A percentile compares a stretch with the other conserved stretches of the same genome.
Evolutionary conservation across 2,329 filamentous ascomycete species (phyloP).

Genomic region (Talaromyces amestolkiae): DNA sequence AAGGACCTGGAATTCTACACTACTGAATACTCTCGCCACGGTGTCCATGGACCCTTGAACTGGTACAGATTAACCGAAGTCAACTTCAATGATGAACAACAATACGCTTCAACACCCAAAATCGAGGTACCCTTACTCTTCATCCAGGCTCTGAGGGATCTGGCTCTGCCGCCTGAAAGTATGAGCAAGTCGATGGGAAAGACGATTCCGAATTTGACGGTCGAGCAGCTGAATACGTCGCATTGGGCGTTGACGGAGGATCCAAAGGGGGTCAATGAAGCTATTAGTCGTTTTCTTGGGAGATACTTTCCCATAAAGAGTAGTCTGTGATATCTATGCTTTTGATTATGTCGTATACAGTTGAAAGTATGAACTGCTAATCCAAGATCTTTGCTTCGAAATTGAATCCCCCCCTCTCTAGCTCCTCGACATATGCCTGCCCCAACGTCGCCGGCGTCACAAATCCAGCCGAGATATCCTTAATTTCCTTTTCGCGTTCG

Average conservation of each 20-base stretch:
- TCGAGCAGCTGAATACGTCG: constrained; percentile 63
- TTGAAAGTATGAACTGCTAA: not conserved
- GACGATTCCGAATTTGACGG: constrained; percentile 63
- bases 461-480: constrained; percentile 43
- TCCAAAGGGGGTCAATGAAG: constrained; percentile 65
- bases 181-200: constrained; percentile 71
- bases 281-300: constrained; percentile 67
- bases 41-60: constrained; percentile 75
- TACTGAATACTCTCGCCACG: constrained; percentile 66
- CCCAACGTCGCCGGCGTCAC: constrained; percentile 51
- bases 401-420: constrained; percentile 44
- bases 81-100: constrained; percentile 73
- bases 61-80: constrained; percentile 77
- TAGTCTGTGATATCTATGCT: not conserved
- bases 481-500: constrained; percentile 42
- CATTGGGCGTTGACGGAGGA: constrained; percentile 85
- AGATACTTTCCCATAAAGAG: constrained; percentile 48
- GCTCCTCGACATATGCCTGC: constrained; percentile 45
- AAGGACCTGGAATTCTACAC: constrained; percentile 74
- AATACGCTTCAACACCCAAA: constrained; percentile 44
- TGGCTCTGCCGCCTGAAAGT: constrained; percentile 63
- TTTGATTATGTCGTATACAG: not conserved
- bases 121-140: constrained; percentile 66
- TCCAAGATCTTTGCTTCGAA: constrained; percentile 42
- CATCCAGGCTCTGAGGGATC: constrained; percentile 69